Evolutionary conservation across 108 stramenopile species (phyloP), one percentile per base, ranked within the genome.

Genomic region (Discostella pseudostelligera): DNA sequence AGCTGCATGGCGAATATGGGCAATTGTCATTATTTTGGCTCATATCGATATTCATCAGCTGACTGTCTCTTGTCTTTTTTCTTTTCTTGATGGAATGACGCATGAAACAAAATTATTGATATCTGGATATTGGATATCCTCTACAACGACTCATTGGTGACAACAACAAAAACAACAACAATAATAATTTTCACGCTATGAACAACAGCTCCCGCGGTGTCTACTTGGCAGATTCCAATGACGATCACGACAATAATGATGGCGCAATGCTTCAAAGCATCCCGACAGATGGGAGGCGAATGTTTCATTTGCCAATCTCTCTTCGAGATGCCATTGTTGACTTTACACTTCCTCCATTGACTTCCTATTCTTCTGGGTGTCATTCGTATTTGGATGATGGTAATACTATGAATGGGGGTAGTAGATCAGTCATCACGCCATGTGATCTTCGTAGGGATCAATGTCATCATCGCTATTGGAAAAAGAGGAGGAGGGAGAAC

Each of bases 241-340:
- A 66, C 20, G 42, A 42, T 24, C 45, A 39, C 29, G 39, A 55
- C 28, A 25, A 25, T 25, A 60, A 44, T 4, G 21, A 10, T 1
- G 22, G n/a, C n/a, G n/a, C 19, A 25, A 48, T 17, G 40, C 32
- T 75, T 10, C 74, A 54, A 14, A 35, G 28, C 3, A 66, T 67
- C 26, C 6, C 60, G 1, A 56, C 66, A 19, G 65, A 67, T 59
- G 49, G 17, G 21, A 62, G 39, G 16, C 59, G 74, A 32, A 76
- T 76, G 67, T 59, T 62, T 53, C 61, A 63, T 35, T 51, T 76
- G 47, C 65, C 61, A 13, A 55, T 14, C 26, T 56, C 74, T n/a
- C 54, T 75, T 45, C 42, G 49, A 20, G 10, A 21, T 11, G 10
- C 21, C 22, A 21, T 9, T 49, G 0, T 12, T 49, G 47, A 48